Evolutionary conservation across 139 green algal species (phyloP).

Genomic region (Gonium pectorale): DNA sequence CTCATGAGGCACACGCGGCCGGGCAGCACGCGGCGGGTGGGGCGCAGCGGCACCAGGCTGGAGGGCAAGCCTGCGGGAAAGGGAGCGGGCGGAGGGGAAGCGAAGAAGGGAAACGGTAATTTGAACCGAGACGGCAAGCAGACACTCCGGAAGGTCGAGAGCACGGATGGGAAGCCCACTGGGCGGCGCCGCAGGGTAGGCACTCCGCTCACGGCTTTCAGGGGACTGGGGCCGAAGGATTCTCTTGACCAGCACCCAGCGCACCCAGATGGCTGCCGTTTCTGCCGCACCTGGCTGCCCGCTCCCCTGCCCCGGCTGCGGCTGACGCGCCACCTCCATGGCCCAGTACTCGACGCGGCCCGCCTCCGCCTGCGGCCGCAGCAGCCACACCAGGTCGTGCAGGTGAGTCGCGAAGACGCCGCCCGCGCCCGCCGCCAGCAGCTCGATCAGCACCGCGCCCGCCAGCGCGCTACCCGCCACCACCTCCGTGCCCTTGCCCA

Average conservation of each 20-base stretch:
- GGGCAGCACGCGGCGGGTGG: constrained; percentile 11
- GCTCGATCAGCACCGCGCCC: constrained; percentile 75
- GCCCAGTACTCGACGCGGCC: constrained; percentile 16
- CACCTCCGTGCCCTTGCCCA: constrained; percentile 95
- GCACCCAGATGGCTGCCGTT: too few relatives aligned
- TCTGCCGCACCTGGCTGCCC: too few relatives aligned
- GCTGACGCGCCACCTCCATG: constrained; percentile 41
- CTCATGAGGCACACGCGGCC: constrained; percentile 23
- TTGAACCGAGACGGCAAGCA: too few relatives aligned
- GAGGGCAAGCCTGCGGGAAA: too few relatives aligned
- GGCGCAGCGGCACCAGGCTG: not conserved
- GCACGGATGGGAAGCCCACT: too few relatives aligned
- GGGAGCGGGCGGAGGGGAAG: too few relatives aligned
- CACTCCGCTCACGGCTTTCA: too few relatives aligned
- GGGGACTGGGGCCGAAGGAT: too few relatives aligned
- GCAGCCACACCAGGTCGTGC: constrained; percentile 80
- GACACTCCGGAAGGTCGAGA: too few relatives aligned
- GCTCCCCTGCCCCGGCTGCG: not conserved
- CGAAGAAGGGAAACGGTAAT: too few relatives aligned
- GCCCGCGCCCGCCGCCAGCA: constrained; percentile 49
- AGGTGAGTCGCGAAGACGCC: constrained; percentile 94
- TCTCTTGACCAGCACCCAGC: too few relatives aligned
- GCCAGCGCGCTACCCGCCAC: constrained; percentile 74
- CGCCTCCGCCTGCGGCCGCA: constrained; percentile 18
- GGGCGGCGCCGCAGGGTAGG: too few relatives aligned